Percentiles rank a stretch among this genome's conserved stretches.
Conservation (phyloP, 2,329 filamentous ascomycete genomes). For the Talaromyces sp. region DNA sequence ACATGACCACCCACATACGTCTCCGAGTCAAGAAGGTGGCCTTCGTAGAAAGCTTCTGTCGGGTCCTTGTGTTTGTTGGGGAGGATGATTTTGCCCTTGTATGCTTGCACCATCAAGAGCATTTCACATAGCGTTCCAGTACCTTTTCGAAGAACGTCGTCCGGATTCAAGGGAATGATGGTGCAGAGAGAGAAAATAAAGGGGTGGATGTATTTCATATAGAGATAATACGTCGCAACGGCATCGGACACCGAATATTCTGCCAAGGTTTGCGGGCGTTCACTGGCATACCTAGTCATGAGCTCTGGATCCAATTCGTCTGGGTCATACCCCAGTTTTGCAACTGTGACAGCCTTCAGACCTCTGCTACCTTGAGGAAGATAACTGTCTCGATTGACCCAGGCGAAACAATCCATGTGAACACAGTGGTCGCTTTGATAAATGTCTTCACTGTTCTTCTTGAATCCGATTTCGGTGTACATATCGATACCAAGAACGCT, state of each 20-base stretch:
- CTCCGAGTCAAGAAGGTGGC: conserved; percentile 90
- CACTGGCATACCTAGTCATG: conserved; percentile 84
- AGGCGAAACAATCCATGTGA: conserved; percentile 98
- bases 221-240: conserved; percentile 96
- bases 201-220: conserved; percentile 99
- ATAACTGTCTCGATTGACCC: conserved; percentile 98
- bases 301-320: conserved; percentile 96
- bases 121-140: conserved; percentile 99
- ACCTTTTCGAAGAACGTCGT: conserved; percentile 89
- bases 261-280: conserved; percentile 87
- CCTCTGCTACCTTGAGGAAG: conserved; percentile 94
- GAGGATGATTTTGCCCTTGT: conserved; percentile 81
- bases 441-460: conserved; percentile 90
- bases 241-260: conserved; percentile 99
- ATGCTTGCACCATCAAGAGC: conserved; percentile 98
- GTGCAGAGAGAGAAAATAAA: conserved; percentile 99
- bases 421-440: conserved; percentile 95
- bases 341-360: conserved; percentile 94
- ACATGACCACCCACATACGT: conserved; percentile 98
- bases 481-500: conserved; percentile 96
- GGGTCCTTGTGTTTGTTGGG: conserved; percentile 94
- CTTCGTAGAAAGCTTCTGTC: conserved; percentile 92
- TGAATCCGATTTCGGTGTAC: conserved; percentile 97
- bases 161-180: conserved; percentile 85
- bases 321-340: conserved; percentile 95